A percentile compares a stretch with the other conserved stretches of the same genome.
Conservation (phyloP, 2,329 filamentous ascomycete species). For the Sporothrix mexicana region DNA sequence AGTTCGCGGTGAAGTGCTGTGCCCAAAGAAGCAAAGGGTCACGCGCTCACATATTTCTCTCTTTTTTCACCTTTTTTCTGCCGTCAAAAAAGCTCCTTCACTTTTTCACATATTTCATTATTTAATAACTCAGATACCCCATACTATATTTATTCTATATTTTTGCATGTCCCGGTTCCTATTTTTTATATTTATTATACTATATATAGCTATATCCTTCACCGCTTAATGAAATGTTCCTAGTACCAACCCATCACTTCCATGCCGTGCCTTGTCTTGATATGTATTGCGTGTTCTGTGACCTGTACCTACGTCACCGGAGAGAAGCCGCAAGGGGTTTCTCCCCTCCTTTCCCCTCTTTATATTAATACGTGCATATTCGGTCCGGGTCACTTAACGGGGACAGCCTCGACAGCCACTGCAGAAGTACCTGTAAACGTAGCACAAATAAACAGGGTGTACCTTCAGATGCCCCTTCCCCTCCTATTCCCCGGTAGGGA, state of each 20-base stretch:
- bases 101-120: slow-evolving; percentile 2
- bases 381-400: too few species aligned
- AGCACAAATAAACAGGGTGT: slow-evolving; percentile 5
- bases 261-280: background rate
- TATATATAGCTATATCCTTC: slow-evolving; percentile 6
- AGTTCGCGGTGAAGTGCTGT: background rate
- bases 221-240: slow-evolving; percentile 8
- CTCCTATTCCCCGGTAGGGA: background rate
- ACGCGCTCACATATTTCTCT: background rate
- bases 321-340: background rate
- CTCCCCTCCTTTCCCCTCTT: background rate
- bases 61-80: background rate
- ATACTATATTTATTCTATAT: slow-evolving; percentile 13
- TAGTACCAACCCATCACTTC: background rate
- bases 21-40: background rate
- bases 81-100: background rate
- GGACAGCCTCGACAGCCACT: too few species aligned
- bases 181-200: background rate
- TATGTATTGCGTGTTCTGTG: background rate
- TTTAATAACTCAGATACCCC: slow-evolving; percentile 35
- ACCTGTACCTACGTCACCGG: background rate
- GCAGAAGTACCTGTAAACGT: background rate
- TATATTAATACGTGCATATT: slow-evolving; percentile 15
- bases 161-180: background rate
- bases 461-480: background rate